phyloP scores from a whole-genome alignment of 441 rosid genomes.

The Eugenia klotzschiana region DNA sequence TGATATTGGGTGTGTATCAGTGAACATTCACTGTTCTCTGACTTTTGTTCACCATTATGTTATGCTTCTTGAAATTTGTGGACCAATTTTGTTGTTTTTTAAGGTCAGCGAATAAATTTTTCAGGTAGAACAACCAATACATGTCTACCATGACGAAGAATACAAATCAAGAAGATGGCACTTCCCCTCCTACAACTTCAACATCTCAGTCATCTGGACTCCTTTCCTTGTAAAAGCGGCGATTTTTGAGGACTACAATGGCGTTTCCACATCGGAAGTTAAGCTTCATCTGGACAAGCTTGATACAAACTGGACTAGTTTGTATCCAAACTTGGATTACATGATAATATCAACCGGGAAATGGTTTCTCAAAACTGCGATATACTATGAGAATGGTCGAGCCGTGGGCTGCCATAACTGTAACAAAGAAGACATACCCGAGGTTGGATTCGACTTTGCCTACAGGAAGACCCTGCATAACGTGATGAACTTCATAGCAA shows the following conservation, averaged over 20 bases:
- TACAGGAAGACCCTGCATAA: constrained; percentile 40
- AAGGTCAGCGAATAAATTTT: background rate
- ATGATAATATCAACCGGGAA: constrained; percentile 70
- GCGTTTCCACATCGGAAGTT: constrained; percentile 62
- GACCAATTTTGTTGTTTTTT: background rate
- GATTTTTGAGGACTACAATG: constrained; percentile 71
- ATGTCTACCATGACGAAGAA: constrained; percentile 66
- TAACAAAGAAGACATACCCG: constrained; percentile 38
- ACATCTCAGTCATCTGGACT: constrained; percentile 68
- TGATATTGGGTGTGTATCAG: background rate
- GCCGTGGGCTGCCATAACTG: constrained; percentile 69
- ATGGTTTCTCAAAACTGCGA: constrained; percentile 79
- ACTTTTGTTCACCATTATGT: background rate
- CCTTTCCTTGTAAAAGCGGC: constrained; percentile 82
- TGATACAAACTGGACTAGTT: constrained; percentile 56
- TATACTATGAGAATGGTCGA: constrained; percentile 63
- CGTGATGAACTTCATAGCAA: constrained; percentile 47
- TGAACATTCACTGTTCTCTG: background rate
- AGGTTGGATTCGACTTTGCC: constrained; percentile 65
- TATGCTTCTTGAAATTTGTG: background rate
- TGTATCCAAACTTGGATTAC: constrained; percentile 45
- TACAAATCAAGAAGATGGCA: constrained; percentile 64
- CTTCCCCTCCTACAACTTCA: constrained; percentile 54
- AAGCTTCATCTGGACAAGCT: constrained; percentile 70
- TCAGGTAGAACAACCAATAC: constrained; percentile 67